These are phyloP conservation scores for Platismatia glauca DNA, from an alignment of 495 filamentous ascomycete species.

Conservation along the genomic window DNA sequence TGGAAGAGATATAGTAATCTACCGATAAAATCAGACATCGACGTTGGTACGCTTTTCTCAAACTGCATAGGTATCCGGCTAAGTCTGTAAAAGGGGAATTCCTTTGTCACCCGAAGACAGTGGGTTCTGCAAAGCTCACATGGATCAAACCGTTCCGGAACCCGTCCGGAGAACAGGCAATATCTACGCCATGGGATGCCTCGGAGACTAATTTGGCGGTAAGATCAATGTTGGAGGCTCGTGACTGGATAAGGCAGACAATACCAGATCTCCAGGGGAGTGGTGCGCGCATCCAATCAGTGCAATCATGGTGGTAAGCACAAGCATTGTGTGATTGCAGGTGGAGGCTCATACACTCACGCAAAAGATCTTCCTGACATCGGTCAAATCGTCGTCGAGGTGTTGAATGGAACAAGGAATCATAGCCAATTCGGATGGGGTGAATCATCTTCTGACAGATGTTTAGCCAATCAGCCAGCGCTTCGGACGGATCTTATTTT, in stretches of 20 bases:
- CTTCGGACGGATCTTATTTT: neutral
- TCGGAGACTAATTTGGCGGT: neutral
- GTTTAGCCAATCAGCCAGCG: neutral
- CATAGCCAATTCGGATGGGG: neutral
- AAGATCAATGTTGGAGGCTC: neutral
- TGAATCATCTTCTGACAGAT: neutral
- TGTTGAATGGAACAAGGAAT: neutral
- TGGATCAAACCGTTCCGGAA: neutral
- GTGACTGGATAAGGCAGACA: neutral
- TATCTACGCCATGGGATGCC: neutral
- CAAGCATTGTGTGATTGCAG: neutral
- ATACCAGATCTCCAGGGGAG: neutral
- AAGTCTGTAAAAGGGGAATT: neutral
- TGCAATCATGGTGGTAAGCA: neutral
- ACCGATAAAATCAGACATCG: neutral
- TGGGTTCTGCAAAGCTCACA: neutral
- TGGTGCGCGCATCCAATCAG: neutral
- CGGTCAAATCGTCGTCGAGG: neutral
- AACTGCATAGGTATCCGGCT: neutral
- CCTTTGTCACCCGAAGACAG: neutral
- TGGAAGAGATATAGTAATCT: neutral
- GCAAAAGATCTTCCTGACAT: conserved; percentile 1
- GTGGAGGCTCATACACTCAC: neutral
- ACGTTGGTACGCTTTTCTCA: neutral
- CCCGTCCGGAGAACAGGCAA: neutral